Base-by-base conservation (phyloP, 257 asterid genomes). In the Leptodermis oblonga region DNA sequence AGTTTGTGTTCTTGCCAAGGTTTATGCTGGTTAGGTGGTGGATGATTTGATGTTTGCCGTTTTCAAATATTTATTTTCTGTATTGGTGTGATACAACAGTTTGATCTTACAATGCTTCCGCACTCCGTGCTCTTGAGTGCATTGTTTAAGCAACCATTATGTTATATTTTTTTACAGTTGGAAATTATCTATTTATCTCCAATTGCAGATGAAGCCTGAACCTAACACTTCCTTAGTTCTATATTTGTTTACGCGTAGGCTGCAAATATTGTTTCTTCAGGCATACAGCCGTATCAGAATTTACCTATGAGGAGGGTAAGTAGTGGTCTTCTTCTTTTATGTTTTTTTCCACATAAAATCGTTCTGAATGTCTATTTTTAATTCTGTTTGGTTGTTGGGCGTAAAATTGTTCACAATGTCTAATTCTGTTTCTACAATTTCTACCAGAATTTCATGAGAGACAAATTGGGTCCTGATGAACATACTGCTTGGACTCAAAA, bases 391-490 rank as follows among this genome's bases (percentile, higher is more conserved):
- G n/a, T n/a, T n/a, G n/a, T n/a, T n/a, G n/a, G n/a, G n/a, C n/a
- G n/a, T n/a, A n/a, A n/a, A n/a, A n/a, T n/a, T n/a, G n/a, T n/a
- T n/a, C n/a, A n/a, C n/a, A n/a, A n/a, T n/a, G n/a, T n/a, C n/a
- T n/a, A n/a, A n/a, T n/a, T n/a, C n/a, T n/a, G n/a, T n/a, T n/a
- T n/a, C n/a, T 22, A 51, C 36, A 18, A 26, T 39, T 65, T 43
- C 65, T 53, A 53, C 59, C 76, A 82, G 86, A 79, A 74, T 64
- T 84, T 76, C 23, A 82, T 92, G 39, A 69, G 79, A 45, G 96
- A 88, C 69, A 92, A 86, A 78, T 75, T 90, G 75, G 95, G 95
- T 63, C 85, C 92, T 20, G 85, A 85, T 56, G 92, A 85, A 84
- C 76, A 76, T 80, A 68, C 77, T 70, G 77, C 88, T 73, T 90